Evolutionary conservation across 176 grass and related monocot species (phyloP).

Genomic region (Carex parvula): DNA sequence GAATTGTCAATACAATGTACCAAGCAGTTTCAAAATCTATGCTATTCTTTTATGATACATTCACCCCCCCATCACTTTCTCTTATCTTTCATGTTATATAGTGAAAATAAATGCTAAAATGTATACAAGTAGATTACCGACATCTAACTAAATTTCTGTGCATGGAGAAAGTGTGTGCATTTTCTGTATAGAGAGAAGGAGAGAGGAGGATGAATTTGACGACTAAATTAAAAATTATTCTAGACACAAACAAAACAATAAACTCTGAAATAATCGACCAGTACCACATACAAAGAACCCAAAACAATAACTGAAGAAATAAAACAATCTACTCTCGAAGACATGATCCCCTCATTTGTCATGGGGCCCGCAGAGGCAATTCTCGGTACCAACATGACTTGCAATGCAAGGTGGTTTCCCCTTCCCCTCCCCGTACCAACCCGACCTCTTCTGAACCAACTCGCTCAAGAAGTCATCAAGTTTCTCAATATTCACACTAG

Average conservation of each 20-base stretch:
- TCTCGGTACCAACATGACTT: conserved; percentile 42
- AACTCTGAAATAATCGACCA: neutral
- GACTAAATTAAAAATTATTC: neutral
- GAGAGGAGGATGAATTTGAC: conserved; percentile 17
- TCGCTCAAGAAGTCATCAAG: conserved; percentile 67
- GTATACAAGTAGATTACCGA: neutral
- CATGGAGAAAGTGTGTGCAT: neutral
- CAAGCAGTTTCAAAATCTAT: neutral
- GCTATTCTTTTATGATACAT: neutral
- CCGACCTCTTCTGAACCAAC: conserved; percentile 36
- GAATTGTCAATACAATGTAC: no score
- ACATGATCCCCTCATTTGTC: conserved; percentile 20
- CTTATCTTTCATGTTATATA: neutral
- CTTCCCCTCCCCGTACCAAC: conserved; percentile 53
- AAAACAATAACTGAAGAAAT: neutral
- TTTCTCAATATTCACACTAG: conserved; percentile 67
- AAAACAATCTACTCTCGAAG: neutral
- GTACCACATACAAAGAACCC: neutral
- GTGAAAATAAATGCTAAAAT: neutral
- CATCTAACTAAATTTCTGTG: neutral
- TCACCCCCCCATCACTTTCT: neutral
- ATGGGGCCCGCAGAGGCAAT: conserved; percentile 49
- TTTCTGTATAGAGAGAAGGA: neutral
- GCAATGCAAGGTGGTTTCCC: conserved; percentile 45
- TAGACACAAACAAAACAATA: conserved; percentile 1